Evolutionary conservation across 2,329 filamentous ascomycete species (phyloP).

Genomic region (Penicillium sp.): DNA sequence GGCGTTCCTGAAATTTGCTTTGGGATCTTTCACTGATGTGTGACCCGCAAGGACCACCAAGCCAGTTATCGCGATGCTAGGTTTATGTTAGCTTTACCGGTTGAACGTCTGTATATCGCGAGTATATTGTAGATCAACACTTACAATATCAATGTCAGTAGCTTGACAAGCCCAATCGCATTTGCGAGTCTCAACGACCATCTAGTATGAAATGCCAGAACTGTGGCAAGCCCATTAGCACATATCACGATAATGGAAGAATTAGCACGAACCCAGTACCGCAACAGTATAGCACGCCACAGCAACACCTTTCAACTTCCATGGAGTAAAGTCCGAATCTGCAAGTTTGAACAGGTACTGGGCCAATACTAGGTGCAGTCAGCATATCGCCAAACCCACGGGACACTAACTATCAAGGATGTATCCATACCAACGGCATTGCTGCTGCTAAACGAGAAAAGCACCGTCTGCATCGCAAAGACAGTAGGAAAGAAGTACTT

Average conservation of each 20-base stretch:
- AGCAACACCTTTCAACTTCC: constrained; percentile 60
- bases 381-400: not conserved
- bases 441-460: constrained; percentile 57
- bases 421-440: constrained; percentile 45
- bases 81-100: not conserved
- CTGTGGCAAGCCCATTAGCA: constrained; percentile 11
- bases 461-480: constrained; percentile 56
- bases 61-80: constrained; percentile 49
- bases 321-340: constrained; percentile 45
- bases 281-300: constrained; percentile 56
- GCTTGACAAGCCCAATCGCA: constrained; percentile 50
- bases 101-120: accelerated
- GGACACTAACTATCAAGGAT: too few species aligned
- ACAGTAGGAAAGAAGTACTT: constrained; percentile 56
- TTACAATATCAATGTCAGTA: constrained; percentile 53
- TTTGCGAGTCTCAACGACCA: constrained; percentile 51
- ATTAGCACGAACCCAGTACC: constrained; percentile 41
- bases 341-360: constrained; percentile 55
- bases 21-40: constrained; percentile 44
- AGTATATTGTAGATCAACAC: not conserved
- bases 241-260: not conserved
- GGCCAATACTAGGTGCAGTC: constrained; percentile 41
- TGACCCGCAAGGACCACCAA: constrained; percentile 55
- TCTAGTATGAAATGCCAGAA: constrained; percentile 48
- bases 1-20: constrained; percentile 47